Conservation (phyloP, 164 flowering plant species). For the Warburgia ugandensis region DNA sequence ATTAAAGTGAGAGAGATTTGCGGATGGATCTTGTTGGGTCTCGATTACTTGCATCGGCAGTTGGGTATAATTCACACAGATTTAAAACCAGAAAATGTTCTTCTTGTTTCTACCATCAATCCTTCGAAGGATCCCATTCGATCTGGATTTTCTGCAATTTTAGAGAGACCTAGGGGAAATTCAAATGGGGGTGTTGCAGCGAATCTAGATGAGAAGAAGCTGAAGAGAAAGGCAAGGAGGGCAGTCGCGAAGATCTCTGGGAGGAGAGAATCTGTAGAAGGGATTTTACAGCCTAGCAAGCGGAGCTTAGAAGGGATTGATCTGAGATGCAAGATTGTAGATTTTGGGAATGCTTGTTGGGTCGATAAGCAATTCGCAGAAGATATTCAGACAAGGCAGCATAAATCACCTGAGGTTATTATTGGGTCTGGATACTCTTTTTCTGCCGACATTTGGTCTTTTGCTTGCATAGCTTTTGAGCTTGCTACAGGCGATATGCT, state of each 20-base stretch:
- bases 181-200: slow-evolving; percentile 44
- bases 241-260: slow-evolving; percentile 73
- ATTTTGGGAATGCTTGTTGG: slow-evolving; percentile 98
- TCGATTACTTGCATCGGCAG: slow-evolving; percentile 86
- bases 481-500: slow-evolving; percentile 96
- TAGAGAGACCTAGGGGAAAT: slow-evolving; percentile 77
- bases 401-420: slow-evolving; percentile 93
- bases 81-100: slow-evolving; percentile 88
- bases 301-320: slow-evolving; percentile 72
- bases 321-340: slow-evolving; percentile 83
- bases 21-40: slow-evolving; percentile 62
- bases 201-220: slow-evolving; percentile 58
- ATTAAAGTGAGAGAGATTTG: slow-evolving; percentile 77
- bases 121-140: slow-evolving; percentile 78
- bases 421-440: slow-evolving; percentile 66
- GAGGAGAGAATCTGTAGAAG: slow-evolving; percentile 61
- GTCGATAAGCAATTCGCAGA: slow-evolving; percentile 59
- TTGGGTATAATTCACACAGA: slow-evolving; percentile 81
- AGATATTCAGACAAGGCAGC: slow-evolving; percentile 91
- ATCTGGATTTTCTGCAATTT: slow-evolving; percentile 56
- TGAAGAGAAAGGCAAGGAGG: slow-evolving; percentile 70
- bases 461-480: slow-evolving; percentile 89
- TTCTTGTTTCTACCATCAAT: slow-evolving; percentile 74
- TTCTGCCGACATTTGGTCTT: slow-evolving; percentile 94
- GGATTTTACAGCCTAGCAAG: slow-evolving; percentile 28